Conservation (phyloP, 805 yeast genomes). For the Starmera amethionina region DNA sequence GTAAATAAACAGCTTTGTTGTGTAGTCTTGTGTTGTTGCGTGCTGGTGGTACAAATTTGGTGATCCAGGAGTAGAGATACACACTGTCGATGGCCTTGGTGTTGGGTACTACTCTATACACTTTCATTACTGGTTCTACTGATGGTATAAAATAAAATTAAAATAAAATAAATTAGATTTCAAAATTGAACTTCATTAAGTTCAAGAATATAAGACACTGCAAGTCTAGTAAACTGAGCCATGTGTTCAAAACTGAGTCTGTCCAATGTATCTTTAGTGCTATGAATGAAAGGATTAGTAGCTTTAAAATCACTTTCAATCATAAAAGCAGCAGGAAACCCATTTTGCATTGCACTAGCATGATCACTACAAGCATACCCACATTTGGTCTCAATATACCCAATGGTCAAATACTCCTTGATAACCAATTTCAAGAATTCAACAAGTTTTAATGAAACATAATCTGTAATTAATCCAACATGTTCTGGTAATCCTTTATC, state of each 20-base stretch:
- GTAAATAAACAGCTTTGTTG: too few species aligned
- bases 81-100: too few species aligned
- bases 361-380: constrained; percentile 95
- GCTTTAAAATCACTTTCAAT: constrained; percentile 64
- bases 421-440: constrained; percentile 44
- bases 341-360: constrained; percentile 72
- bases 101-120: too few species aligned
- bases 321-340: constrained; percentile 78
- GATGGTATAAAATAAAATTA: too few species aligned
- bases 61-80: too few species aligned
- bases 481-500: constrained; percentile 40
- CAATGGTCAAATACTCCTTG: constrained; percentile 52
- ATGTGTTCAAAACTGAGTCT: constrained; percentile 70
- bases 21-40: too few species aligned
- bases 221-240: constrained; percentile 69
- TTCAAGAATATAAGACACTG: constrained; percentile 66
- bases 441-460: constrained; percentile 15
- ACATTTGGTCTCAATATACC: constrained; percentile 66
- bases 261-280: constrained; percentile 72
- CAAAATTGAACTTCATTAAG: constrained; percentile 4
- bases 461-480: constrained; percentile 56
- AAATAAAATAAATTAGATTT: too few species aligned
- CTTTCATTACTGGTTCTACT: too few species aligned
- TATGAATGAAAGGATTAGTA: constrained; percentile 65
- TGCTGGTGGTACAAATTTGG: too few species aligned